Evolutionary conservation across 345 rosid genomes (phyloP).

Genomic region (Eucalyptus grandis): DNA sequence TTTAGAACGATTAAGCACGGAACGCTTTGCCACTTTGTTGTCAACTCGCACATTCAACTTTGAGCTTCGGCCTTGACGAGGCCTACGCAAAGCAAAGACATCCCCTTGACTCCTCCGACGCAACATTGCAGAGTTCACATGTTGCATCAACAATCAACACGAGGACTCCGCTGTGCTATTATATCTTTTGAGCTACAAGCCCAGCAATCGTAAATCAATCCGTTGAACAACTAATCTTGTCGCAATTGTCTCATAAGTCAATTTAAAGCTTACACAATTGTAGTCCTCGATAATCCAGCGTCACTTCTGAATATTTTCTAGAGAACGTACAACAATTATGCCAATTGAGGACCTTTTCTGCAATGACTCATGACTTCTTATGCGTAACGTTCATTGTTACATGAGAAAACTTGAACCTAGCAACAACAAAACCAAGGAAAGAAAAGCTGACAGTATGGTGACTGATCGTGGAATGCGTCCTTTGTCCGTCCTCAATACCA

Average conservation of each 20-base stretch:
- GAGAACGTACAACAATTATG: background rate
- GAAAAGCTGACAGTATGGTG: background rate
- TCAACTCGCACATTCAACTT: background rate
- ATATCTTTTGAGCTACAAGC: background rate
- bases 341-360: background rate
- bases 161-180: background rate
- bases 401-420: background rate
- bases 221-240: background rate
- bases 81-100: background rate
- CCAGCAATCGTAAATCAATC: background rate
- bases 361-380: background rate
- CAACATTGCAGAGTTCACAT: background rate
- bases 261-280: background rate
- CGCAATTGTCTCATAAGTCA: background rate
- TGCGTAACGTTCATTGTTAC: background rate
- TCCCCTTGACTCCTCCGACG: background rate
- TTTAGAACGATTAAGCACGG: background rate
- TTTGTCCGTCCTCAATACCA: conserved; percentile 22
- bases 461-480: conserved; percentile 15
- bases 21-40: background rate
- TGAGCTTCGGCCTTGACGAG: background rate
- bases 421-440: background rate
- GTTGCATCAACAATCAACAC: background rate
- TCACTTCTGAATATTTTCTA: background rate
- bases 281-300: background rate